These are phyloP conservation scores for Ettlia oleoabundans DNA, from an alignment of 139 green algal genomes.

Conservation along the genomic window DNA sequence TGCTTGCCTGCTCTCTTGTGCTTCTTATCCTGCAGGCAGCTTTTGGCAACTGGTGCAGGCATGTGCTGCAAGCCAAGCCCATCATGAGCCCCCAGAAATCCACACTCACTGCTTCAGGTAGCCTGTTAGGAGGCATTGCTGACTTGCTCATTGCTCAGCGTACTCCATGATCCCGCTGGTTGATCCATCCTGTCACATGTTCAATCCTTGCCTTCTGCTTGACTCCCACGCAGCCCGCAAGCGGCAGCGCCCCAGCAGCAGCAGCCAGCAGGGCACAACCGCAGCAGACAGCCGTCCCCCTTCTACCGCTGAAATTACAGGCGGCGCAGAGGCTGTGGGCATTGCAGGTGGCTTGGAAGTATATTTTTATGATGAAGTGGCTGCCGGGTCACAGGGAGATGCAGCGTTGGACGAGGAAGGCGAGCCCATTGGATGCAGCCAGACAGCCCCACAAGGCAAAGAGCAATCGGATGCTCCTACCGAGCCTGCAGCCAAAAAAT, in stretches of 20 bases:
- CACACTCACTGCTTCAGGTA: constrained; percentile 23
- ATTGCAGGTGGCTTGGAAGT: too few relatives aligned
- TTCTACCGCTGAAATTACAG: not conserved
- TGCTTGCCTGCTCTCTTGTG: too few relatives aligned
- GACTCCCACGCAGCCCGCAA: constrained; percentile 23
- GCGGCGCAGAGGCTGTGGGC: not conserved
- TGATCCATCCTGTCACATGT: not conserved
- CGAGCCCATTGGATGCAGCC: too few relatives aligned
- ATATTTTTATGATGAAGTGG: too few relatives aligned
- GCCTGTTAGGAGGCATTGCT: not conserved
- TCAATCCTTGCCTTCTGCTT: not conserved
- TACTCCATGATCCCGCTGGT: not conserved
- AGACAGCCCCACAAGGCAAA: too few relatives aligned
- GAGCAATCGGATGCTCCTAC: too few relatives aligned
- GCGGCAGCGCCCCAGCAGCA: constrained; percentile 1
- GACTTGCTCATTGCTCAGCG: not conserved
- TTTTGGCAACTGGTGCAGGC: constrained; percentile 14
- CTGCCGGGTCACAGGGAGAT: too few relatives aligned
- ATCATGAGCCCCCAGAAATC: constrained; percentile 17
- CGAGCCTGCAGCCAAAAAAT: too few relatives aligned
- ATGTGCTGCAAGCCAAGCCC: not conserved
- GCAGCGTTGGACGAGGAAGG: too few relatives aligned
- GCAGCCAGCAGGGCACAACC: not conserved
- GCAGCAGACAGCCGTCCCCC: not conserved
- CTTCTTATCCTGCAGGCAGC: constrained; percentile 26